Conservation (phyloP, 2,329 filamentous ascomycete genomes). For the Neurospora crassa region DNA sequence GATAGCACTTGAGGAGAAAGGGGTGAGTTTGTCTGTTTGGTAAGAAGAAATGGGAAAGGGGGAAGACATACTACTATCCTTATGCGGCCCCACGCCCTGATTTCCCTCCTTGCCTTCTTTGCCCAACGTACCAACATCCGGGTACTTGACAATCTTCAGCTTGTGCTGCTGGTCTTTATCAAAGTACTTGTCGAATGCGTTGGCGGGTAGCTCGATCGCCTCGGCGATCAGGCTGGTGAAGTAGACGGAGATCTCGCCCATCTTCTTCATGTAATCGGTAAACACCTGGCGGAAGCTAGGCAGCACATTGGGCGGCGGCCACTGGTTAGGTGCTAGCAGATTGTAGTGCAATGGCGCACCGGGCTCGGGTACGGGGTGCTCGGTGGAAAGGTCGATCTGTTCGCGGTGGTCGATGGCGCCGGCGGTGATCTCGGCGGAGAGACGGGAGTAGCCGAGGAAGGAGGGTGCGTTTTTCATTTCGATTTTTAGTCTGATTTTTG, state of each 20-base stretch:
- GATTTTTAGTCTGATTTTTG: constrained; percentile 42
- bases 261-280: constrained; percentile 65
- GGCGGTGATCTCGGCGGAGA: constrained; percentile 63
- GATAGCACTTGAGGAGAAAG: constrained; percentile 54
- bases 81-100: constrained; percentile 64
- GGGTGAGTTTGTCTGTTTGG: constrained; percentile 28
- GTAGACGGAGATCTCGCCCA: constrained; percentile 61
- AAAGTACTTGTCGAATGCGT: constrained; percentile 72
- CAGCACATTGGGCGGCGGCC: constrained; percentile 55
- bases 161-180: constrained; percentile 71
- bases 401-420: constrained; percentile 70
- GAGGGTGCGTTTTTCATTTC: constrained; percentile 67
- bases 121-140: constrained; percentile 55
- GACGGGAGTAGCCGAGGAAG: constrained; percentile 60
- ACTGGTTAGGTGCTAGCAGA: constrained; percentile 69
- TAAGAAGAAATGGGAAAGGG: neutral
- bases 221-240: constrained; percentile 79
- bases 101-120: constrained; percentile 26
- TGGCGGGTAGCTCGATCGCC: constrained; percentile 60
- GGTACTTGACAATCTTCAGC: constrained; percentile 83
- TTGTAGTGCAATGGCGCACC: constrained; percentile 63
- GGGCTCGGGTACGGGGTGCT: constrained; percentile 55
- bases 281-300: constrained; percentile 61
- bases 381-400: constrained; percentile 78
- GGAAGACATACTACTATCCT: constrained; percentile 51